Evolutionary conservation across 176 grass and related monocot species (phyloP), one percentile per base, ranked within the genome.

Genomic region (Urochloa ruziziensis): DNA sequence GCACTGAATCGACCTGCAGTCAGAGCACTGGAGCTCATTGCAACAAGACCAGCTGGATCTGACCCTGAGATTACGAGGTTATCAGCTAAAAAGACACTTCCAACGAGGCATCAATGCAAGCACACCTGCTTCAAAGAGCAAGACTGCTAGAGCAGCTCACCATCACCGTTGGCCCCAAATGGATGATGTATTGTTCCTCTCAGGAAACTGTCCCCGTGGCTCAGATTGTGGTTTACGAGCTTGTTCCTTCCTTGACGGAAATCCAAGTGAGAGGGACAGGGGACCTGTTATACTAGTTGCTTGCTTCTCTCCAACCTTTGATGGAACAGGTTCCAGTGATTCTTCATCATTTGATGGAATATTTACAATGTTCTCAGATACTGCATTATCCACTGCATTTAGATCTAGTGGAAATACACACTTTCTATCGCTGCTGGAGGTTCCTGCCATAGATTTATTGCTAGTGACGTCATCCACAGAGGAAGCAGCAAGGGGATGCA

Each of bases 191-290:
- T 70, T 62, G 54, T 28, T 82, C 74, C 48, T 49, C 37, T 71
- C 61, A 33, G 75, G 62, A 70, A 86, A 75, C 30, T 44, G 12
- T 28, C 53, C 64, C 32, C 75, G 72, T 17, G 73, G 33, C 27
- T 74, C 37, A 17, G 21, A 60, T 62, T 84, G 48, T 46, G 73
- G 6, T 81, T 86, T 80, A 63, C 48, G 25, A 69, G 29, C 49
- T 53, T 87, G 80, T 48, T 52, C 47, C 83, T 83, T 88, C 51
- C 69, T 59, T 16, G 65, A 72, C 4, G 78, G 75, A 59, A 89
- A 87, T 61, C 68, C 90, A 73, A 94, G 90, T 37, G 90, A 88
- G 34, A 94, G 90, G 18, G 88, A 89, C 9, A 94, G 81, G 0
- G 77, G 72, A n/a, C 82, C 85, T 44, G 60, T 47, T 30, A 36